Base-by-base conservation (phyloP, 257 asterid species). In the Catharanthus roseus region DNA sequence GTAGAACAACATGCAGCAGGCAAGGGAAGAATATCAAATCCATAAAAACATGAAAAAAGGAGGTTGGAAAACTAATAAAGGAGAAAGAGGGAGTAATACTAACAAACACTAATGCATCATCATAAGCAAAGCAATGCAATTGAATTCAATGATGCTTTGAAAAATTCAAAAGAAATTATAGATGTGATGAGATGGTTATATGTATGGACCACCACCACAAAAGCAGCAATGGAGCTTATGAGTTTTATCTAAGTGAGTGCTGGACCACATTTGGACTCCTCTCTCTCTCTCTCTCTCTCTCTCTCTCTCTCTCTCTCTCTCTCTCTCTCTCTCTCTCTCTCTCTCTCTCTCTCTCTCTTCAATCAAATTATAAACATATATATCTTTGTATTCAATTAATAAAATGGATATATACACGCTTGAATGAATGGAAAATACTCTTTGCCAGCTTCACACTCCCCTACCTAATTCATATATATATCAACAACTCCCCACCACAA, bases 181-280 rank as follows among this genome's bases (percentile, higher is more conserved):
- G 23, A 23, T 54, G 1, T 29, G n/a, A 38, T 38, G 42, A 38
- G 42, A 38, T 3, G 42, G 42, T 3, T 38, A 38, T 38, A 38
- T n/a, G 42, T 38, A 4, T 65, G 77, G 77, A 73, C 77, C 71
- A 65, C 67, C 34, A 31, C 5, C 44, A 16, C 9, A 24, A 21
- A 38, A n/a, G 54, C 54, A 58, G 10, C 8, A 21, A 26, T 18
- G 24, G 42, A 55, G 55, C 29, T 56, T 0, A 62, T 62, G 67
- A 62, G n/a, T n/a, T n/a, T n/a, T n/a, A n/a, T 54, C 47, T 26
- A n/a, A 3, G 41, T 39, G 19, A 1, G 26, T 39, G 19, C 4
- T 56, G 54, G 73, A 38, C 41, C 41, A 38, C 41, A 53, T 15
- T 38, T 69, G 36, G 34, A 58, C 44, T 31, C n/a, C n/a, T n/a